Base-by-base conservation (phyloP, 257 asterid genomes). In the Solanum dulcamara region DNA sequence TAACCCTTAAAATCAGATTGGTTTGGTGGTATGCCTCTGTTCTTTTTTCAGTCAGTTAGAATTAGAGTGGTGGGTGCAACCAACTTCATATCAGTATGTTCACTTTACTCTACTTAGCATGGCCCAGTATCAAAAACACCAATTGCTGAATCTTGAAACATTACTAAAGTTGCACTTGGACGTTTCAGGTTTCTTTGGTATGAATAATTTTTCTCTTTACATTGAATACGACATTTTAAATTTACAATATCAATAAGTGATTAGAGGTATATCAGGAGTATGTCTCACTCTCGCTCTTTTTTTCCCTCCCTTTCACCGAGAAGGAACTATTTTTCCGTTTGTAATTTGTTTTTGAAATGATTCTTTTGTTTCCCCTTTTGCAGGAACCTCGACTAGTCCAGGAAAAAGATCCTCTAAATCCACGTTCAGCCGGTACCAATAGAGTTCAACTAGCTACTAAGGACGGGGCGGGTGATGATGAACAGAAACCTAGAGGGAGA, bases 331-430 rank as follows among this genome's bases (percentile, higher is more conserved):
- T 77, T 26, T 42, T 77, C 22, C 9, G 28, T 15, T 46, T 17
- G 15, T 44, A 44, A 38, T 82, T n/a, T n/a, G 28, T 75, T 33
- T 8, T 55, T 60, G 55, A 85, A 38, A 50, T 81, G 46, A 14
- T 67, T 85, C 80, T 11, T 44, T 40, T 50, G n/a, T 33, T 33
- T 13, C 22, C 42, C 51, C 28, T 85, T 15, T n/a, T 84, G 35
- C 92, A 96, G 98, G 99, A 94, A 57, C 91, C 93, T 80, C 96
- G 98, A 67, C 81, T 91, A 13, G 83, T 81, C 84, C 93, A 91
- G 17, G 96, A 92, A 68, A 86, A 91, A 7, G 90, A 91, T 83
- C 90, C 93, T 74, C 86, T 86, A 48, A 91, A 80, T 74, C 90
- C 93, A 32, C 86, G 80, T 44, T 80, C 89, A 82, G 84, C 84